Percentiles rank a stretch among this genome's conserved stretches.
Conservation (phyloP, 352 stramenopile species). For the Aphanomyces euteiches region DNA sequence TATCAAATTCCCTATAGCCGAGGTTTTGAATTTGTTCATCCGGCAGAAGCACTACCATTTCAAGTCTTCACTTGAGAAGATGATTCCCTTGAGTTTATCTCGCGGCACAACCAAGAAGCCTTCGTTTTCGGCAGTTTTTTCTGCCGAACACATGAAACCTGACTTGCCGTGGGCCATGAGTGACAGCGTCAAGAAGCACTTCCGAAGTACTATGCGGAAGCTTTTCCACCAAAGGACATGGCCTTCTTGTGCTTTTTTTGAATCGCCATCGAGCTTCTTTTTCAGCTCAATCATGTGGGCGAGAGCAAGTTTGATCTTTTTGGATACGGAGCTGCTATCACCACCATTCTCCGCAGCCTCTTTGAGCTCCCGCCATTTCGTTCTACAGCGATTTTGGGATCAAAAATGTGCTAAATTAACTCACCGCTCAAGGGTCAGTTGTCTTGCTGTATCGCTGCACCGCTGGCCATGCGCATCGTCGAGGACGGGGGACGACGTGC, state of each 20-base stretch:
- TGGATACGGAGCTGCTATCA: conserved; percentile 41
- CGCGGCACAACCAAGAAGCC: conserved; percentile 37
- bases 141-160: conserved; percentile 53
- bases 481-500: conserved; percentile 51
- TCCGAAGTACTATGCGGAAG: conserved; percentile 64
- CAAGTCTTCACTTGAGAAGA: conserved; percentile 23
- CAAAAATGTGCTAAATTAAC: neutral
- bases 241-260: conserved; percentile 54
- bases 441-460: conserved; percentile 50
- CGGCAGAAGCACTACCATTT: conserved; percentile 19
- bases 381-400: conserved; percentile 32
- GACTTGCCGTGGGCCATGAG: conserved; percentile 57
- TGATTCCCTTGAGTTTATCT: conserved; percentile 9
- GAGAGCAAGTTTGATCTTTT: conserved; percentile 65
- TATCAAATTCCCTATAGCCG: conserved; percentile 49
- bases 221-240: conserved; percentile 69
- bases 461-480: conserved; percentile 50
- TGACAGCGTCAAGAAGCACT: conserved; percentile 72
- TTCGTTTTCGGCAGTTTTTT: conserved; percentile 53
- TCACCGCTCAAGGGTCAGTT: conserved; percentile 40
- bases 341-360: conserved; percentile 33
- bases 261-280: conserved; percentile 52
- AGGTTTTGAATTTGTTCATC: neutral
- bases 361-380: conserved; percentile 62
- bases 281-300: conserved; percentile 74